A percentile compares a stretch with the other conserved stretches of the same genome.
phyloP scores from a whole-genome alignment of 1,284 basidiomycete genomes.

The Puccinia polysora region DNA sequence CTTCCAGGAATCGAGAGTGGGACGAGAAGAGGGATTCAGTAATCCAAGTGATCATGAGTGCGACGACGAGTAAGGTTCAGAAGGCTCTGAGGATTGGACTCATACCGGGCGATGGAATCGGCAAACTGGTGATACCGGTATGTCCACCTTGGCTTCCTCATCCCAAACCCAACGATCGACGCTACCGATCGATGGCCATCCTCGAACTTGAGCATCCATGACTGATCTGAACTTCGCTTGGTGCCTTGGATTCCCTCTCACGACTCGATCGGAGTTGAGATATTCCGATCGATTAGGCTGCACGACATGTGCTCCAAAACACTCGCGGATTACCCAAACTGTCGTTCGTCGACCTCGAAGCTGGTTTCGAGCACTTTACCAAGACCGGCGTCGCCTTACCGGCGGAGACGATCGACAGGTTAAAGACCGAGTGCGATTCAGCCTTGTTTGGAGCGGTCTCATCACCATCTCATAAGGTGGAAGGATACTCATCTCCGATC shows the following conservation, averaged over 20 bases:
- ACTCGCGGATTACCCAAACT: conserved; percentile 83
- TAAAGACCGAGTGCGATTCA: conserved; percentile 83
- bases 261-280: no score
- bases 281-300: conserved; percentile 64
- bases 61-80: no score
- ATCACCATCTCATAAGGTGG: conserved; percentile 90
- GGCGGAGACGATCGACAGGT: conserved; percentile 74
- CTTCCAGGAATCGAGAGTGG: no score
- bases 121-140: conserved; percentile 81
- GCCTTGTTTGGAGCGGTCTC: conserved; percentile 97
- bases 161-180: conserved; percentile 33
- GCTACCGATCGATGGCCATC: conserved; percentile 1
- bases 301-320: conserved; percentile 69
- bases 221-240: conserved; percentile 45
- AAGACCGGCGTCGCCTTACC: conserved; percentile 82
- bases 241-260: conserved; percentile 46
- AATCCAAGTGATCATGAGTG: no score
- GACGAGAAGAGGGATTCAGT: no score
- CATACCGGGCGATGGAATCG: conserved; percentile 96
- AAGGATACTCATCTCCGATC: conserved; percentile 93
- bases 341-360: conserved; percentile 78
- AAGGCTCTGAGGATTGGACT: conserved; percentile 63
- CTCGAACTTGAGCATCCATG: not conserved
- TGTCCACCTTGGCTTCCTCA: conserved; percentile 52
- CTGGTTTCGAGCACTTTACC: conserved; percentile 92